Percentiles rank a stretch among this genome's conserved stretches.
Evolutionary conservation across 2,329 filamentous ascomycete genomes (phyloP).

Genomic region (Plenodomus biglobosus): DNA sequence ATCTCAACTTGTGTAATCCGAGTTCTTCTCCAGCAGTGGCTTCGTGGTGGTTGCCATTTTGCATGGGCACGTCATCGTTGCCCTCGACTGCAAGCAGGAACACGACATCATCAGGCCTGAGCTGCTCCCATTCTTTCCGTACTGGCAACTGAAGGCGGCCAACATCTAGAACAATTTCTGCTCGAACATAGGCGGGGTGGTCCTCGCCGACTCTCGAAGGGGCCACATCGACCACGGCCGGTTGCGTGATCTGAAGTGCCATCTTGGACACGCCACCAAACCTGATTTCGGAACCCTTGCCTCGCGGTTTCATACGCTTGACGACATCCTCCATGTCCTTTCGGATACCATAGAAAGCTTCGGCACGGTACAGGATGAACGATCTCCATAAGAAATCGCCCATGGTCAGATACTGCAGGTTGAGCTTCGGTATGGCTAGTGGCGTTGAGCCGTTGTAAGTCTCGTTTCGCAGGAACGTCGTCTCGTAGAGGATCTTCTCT

Average conservation of each 20-base stretch:
- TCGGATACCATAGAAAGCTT: constrained; percentile 90
- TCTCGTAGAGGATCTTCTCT: constrained; percentile 78
- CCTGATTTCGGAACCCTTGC: constrained; percentile 63
- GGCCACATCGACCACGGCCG: constrained; percentile 82
- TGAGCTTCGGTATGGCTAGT: constrained; percentile 89
- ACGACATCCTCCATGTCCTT: constrained; percentile 85
- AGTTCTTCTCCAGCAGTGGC: constrained; percentile 60
- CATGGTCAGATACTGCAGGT: constrained; percentile 90
- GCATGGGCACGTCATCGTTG: constrained; percentile 52
- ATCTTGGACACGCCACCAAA: constrained; percentile 90
- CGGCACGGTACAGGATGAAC: constrained; percentile 82
- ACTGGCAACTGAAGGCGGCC: constrained; percentile 74
- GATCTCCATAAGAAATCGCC: constrained; percentile 98
- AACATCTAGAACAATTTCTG: constrained; percentile 83
- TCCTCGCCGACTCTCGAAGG: constrained; percentile 81
- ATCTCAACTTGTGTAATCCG: constrained; percentile 71
- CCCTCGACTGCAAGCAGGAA: constrained; percentile 80
- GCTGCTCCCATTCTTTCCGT: constrained; percentile 83
- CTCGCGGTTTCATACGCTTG: constrained; percentile 73
- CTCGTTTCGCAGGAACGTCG: constrained; percentile 76
- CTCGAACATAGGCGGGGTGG: constrained; percentile 79
- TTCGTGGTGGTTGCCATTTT: constrained; percentile 57
- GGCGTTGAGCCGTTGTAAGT: constrained; percentile 84
- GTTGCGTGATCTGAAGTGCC: constrained; percentile 83
- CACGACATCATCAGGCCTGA: constrained; percentile 84